phyloP scores from a whole-genome alignment of 306 rosid species.

The Castanea sativa region DNA sequence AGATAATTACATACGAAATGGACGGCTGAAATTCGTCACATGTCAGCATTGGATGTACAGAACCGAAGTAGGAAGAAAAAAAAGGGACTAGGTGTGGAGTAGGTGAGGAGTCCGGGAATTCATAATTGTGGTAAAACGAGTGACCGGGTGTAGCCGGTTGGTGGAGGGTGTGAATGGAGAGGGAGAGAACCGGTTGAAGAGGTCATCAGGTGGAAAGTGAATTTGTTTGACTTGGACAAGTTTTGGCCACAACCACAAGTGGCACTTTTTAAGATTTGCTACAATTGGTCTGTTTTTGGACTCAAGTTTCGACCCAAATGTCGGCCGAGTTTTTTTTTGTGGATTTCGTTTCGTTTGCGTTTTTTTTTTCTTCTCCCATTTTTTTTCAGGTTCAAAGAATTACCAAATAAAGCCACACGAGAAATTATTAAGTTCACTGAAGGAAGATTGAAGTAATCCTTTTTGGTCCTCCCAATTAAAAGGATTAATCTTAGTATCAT shows the following conservation, averaged over 20 bases:
- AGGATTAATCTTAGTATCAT: too few species aligned
- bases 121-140: slow-evolving; percentile 3
- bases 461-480: too few species aligned
- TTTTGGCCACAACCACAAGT: slow-evolving; percentile 51
- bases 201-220: slow-evolving; percentile 26
- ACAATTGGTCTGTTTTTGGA: slow-evolving; percentile 28
- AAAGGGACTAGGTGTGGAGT: not conserved
- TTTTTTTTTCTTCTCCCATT: too few species aligned
- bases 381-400: too few species aligned
- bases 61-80: slow-evolving; percentile 1
- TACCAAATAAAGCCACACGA: too few species aligned
- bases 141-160: slow-evolving; percentile 35
- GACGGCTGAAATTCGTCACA: slow-evolving; percentile 20
- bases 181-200: not conserved
- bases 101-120: slow-evolving; percentile 19
- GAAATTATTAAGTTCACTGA: too few species aligned
- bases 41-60: not conserved
- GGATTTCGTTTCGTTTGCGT: not conserved
- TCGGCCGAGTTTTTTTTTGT: slow-evolving; percentile 39
- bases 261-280: slow-evolving; percentile 43
- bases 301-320: slow-evolving; percentile 32
- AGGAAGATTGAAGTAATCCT: too few species aligned
- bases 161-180: not conserved
- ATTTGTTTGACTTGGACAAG: slow-evolving; percentile 37
- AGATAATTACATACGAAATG: not conserved